Base-by-base conservation (phyloP, 1,284 basidiomycete species). In the Puccinia triticina region DNA sequence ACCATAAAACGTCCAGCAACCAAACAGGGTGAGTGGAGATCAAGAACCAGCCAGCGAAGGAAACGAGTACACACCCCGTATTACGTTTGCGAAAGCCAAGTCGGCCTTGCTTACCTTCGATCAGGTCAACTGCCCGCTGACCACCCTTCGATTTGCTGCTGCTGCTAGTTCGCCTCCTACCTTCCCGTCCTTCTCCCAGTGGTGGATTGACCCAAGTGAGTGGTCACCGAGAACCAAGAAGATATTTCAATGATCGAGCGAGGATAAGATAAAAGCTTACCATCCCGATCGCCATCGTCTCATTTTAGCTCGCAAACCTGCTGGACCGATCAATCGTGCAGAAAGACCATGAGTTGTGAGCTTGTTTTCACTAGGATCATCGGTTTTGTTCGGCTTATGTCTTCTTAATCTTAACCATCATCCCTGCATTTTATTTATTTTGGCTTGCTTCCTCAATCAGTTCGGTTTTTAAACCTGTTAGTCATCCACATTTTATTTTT, bases 381-480 rank as follows among this genome's bases (percentile, higher is more conserved):
- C 23, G 3, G 23, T 16, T n/a, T 53, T 29, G 7, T 48, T 32
- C 2, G 12, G 21, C 16, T 26, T 26, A 7, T 61, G n/a, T 18
- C 32, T 61, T 11, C 26, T 61, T 61, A n/a, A 18, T 61, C n/a
- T 50, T 50, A 50, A 50, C 16, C 48, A 29, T 18, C 57, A 26
- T 29, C 23, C 12, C 40, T 37, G n/a, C 40, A 21, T 46, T 46
- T 23, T 46, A 18, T 69, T 18, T 37, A 10, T 29, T n/a, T 67
- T 46, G 23, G 12, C 37, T 53, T 71, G 3, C 1, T 71, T 71
- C 3, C n/a, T 74, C 4, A 32, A 50, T 74, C 86, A 93, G 94
- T 96, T 89, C 93, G 94, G 89, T 95, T 96, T 89, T 90, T 96
- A 86, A 95, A 96, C 89, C 94, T 96, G 75, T 77, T 23, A 50